Evolutionary conservation across 371 early-diverging fungal genomes (phyloP), one percentile per base, ranked within the genome.

Genomic region (Mucor lusitanicus): DNA sequence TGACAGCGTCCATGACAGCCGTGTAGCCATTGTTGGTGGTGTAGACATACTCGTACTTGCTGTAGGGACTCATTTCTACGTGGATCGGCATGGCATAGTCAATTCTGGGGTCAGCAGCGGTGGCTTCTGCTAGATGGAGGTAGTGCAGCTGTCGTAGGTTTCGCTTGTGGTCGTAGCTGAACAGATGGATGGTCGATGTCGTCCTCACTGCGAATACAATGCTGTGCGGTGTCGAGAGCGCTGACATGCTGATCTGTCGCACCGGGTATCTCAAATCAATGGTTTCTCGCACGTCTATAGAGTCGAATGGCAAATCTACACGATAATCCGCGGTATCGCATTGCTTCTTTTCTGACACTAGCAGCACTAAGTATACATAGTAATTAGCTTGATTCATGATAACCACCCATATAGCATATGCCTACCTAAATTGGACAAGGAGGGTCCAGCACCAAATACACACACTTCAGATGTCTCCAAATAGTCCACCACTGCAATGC

Each of bases 21-120:
- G 25, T 61, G 17, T 61, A 72, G 4, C 72, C 72, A 19, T 72
- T 72, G 21, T 42, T 68, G 0, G 72, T 68, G 1, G 39, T 56
- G 33, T 60, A 68, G 15, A 61, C 9, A 44, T 68, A 72, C n/a
- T 72, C 50, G 2, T 54, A 40, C 5, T n/a, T 12, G 11, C 23
- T 25, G 42, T 44, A 68, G 0, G 72, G 72, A 33, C 72, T 72
- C 3, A 33, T 17, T 33, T 40, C 64, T 2, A 61, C 53, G 58
- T 67, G 58, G 21, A 63, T 28, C n/a, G 72, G 72, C 68, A 72
- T 68, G 0, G 72, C 64, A 35, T 72, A 68, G 23, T 68, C 72
- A 3, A 72, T 53, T 5, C 39, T 21, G 0, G 68, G 56, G 39
- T 44, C 9, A 17, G 19, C 25, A 1, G 3, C 9, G 0, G 61